Percentiles rank a stretch among this genome's conserved stretches.
phyloP scores from a whole-genome alignment of 2,329 filamentous ascomycete genomes.

The Balansia obtecta region DNA sequence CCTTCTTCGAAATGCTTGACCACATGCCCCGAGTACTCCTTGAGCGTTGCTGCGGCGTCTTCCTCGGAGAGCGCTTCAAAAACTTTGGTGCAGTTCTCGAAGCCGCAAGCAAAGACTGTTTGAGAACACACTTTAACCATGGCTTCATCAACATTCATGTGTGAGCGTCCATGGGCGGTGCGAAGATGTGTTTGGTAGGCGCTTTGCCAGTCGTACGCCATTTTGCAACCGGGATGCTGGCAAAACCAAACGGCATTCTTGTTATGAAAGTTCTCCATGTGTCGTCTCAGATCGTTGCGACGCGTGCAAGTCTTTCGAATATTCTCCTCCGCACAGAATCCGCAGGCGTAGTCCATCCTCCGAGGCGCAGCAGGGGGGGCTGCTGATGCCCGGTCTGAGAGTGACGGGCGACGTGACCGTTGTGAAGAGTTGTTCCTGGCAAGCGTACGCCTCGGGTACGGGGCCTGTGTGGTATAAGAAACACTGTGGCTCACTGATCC shows the following conservation, averaged over 20 bases:
- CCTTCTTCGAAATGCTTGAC: constrained; percentile 35
- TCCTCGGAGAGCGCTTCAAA: constrained; percentile 29
- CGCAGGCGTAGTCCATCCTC: constrained; percentile 11
- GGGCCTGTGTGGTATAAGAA: background rate
- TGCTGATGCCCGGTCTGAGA: background rate
- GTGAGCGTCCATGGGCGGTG: constrained; percentile 28
- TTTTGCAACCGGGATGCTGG: constrained; percentile 28
- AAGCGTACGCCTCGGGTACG: background rate
- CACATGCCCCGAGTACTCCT: constrained; percentile 33
- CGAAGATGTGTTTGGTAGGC: constrained; percentile 36
- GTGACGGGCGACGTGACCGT: background rate
- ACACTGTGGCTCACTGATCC: background rate
- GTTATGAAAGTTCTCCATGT: constrained; percentile 36
- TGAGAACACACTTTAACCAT: constrained; percentile 32
- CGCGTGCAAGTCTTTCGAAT: constrained; percentile 7
- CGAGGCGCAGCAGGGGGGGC: constrained; percentile 8
- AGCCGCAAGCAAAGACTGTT: constrained; percentile 36
- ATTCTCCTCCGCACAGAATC: constrained; percentile 25
- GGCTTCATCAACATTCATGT: constrained; percentile 28
- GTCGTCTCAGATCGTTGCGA: constrained; percentile 33
- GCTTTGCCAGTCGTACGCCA: constrained; percentile 35
- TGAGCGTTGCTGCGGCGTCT: constrained; percentile 26
- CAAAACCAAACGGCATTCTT: constrained; percentile 35
- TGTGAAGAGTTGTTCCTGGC: background rate
- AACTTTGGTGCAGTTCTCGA: constrained; percentile 30